Percentiles rank a stretch among this genome's conserved stretches.
phyloP scores from a whole-genome alignment of 305 asterid genomes.

The Salvia sclarea region DNA sequence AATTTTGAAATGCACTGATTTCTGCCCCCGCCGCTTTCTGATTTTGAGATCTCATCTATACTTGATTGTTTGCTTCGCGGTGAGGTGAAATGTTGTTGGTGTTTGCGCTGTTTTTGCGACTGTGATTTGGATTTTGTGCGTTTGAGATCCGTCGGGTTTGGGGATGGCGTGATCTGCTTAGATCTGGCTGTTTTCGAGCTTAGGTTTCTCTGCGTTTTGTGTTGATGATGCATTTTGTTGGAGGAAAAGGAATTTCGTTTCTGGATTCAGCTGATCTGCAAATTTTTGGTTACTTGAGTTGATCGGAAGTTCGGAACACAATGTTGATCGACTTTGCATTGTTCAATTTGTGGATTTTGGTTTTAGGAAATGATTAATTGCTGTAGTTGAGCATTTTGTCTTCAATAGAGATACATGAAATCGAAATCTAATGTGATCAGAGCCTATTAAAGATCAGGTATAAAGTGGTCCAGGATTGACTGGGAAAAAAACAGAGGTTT shows the following conservation, averaged over 20 bases:
- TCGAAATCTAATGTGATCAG: neutral
- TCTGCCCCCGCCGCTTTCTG: neutral
- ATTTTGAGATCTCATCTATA: constrained; percentile 22
- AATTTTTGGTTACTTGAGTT: constrained; percentile 6
- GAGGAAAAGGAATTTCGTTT: neutral
- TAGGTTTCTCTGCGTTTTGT: constrained; percentile 28
- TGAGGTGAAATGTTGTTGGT: constrained; percentile 4
- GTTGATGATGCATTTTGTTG: neutral
- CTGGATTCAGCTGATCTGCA: constrained; percentile 18
- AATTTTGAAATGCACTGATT: neutral
- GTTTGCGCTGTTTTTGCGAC: neutral
- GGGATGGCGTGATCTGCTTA: constrained; percentile 22
- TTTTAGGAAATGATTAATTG: neutral
- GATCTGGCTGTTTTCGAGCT: constrained; percentile 27
- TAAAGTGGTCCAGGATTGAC: no score
- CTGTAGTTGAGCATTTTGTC: neutral
- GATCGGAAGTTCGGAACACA: neutral
- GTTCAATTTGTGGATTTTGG: neutral
- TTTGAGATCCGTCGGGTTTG: constrained; percentile 17
- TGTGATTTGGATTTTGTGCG: constrained; percentile 11
- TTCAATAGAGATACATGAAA: neutral
- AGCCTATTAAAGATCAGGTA: neutral
- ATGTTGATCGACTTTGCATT: neutral
- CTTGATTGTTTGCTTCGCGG: neutral
- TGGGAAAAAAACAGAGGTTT: neutral